These are phyloP conservation scores for Aureobasidium leucospermi DNA, from an alignment of 2,329 filamentous ascomycete species.

Conservation along the genomic window DNA sequence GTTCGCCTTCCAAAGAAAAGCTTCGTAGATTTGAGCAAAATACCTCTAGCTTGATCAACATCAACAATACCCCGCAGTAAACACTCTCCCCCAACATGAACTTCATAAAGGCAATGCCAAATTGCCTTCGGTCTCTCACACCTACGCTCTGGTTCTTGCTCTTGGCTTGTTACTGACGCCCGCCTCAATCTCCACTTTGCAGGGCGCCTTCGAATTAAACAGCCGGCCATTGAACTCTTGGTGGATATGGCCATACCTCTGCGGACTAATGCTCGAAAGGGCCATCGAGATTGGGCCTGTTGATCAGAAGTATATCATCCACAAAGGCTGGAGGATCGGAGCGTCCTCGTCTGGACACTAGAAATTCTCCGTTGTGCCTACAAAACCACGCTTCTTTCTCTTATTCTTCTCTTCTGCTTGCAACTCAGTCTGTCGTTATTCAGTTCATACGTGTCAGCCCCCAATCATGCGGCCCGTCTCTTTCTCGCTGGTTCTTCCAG, in stretches of 20 bases:
- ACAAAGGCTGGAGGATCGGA: too few species aligned
- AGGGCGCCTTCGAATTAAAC: too few species aligned
- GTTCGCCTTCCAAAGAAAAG: conserved; percentile 51
- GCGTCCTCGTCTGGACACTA: too few species aligned
- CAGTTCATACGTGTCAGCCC: background rate
- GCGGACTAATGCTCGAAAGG: too few species aligned
- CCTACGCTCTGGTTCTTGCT: background rate
- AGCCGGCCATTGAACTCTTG: too few species aligned
- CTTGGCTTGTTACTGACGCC: background rate
- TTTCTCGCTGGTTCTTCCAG: background rate
- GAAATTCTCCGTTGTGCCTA: background rate
- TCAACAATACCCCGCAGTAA: background rate
- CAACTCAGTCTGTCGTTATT: background rate
- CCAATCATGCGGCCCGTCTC: background rate
- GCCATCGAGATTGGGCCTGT: too few species aligned
- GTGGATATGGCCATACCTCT: too few species aligned
- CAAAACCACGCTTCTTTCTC: background rate
- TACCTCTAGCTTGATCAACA: background rate
- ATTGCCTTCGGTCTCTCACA: background rate
- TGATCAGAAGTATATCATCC: too few species aligned
- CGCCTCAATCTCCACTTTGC: too few species aligned
- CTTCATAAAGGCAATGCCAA: background rate
- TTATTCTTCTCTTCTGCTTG: background rate
- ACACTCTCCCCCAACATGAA: background rate
- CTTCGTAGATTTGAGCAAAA: background rate